These are phyloP conservation scores for Fusarium subglutinans DNA, from an alignment of 2,329 filamentous ascomycete genomes.

Conservation along the genomic window DNA sequence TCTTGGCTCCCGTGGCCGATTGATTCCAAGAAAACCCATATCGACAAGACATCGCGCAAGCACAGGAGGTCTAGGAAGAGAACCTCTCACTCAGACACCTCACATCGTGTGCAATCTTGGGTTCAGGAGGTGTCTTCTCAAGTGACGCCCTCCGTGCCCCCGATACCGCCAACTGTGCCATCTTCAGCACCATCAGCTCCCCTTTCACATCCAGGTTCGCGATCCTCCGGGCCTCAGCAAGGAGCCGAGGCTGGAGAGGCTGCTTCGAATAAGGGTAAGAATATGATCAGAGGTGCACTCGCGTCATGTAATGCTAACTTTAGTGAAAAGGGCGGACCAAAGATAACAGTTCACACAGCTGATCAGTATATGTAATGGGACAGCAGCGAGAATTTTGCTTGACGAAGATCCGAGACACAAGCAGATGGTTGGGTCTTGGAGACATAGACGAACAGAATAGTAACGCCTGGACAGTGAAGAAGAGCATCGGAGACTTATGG, in stretches of 20 bases:
- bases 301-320: not conserved
- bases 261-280: constrained; percentile 3
- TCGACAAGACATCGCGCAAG: not conserved
- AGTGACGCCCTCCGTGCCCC: not conserved
- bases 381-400: not conserved
- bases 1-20: not conserved
- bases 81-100: not conserved
- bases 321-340: not conserved
- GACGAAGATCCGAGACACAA: not conserved
- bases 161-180: not conserved
- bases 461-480: not conserved
- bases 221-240: not conserved
- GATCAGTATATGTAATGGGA: not conserved
- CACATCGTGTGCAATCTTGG: not conserved
- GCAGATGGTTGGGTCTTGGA: not conserved
- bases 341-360: not conserved
- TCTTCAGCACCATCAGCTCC: not conserved
- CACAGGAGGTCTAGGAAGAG: constrained; percentile 4
- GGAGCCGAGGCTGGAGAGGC: not conserved
- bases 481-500: not conserved
- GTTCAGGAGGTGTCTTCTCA: not conserved
- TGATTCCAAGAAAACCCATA: not conserved
- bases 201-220: not conserved
- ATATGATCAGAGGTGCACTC: not conserved
- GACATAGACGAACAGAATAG: not conserved